Conservation (phyloP, 441 rosid species). For the Brassica balearica region DNA sequence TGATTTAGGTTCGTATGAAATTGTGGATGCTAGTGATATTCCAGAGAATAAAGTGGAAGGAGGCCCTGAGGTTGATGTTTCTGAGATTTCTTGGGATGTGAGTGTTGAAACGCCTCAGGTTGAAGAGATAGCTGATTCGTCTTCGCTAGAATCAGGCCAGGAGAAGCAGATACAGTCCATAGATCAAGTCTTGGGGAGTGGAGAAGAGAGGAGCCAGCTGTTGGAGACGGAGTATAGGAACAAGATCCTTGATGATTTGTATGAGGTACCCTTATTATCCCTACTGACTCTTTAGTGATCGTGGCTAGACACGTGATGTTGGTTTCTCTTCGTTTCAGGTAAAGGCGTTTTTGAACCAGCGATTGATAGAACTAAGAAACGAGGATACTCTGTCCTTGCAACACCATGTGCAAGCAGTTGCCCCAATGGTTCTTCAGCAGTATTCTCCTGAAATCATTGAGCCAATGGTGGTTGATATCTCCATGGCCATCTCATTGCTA, state of each 20-base stretch:
- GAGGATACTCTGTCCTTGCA: slow-evolving; percentile 86
- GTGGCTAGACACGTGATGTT: slow-evolving; percentile 23
- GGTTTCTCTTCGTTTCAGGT: slow-evolving; percentile 54
- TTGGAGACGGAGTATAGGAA: slow-evolving; percentile 91
- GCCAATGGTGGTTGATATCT: slow-evolving; percentile 69
- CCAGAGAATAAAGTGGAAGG: slow-evolving; percentile 54
- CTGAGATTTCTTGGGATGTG: slow-evolving; percentile 91
- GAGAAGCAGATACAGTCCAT: slow-evolving; percentile 50
- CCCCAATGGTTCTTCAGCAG: slow-evolving; percentile 92
- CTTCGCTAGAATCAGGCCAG: slow-evolving; percentile 46
- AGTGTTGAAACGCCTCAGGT: slow-evolving; percentile 91
- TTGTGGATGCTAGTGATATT: slow-evolving; percentile 83
- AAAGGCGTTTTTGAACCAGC: slow-evolving; percentile 87
- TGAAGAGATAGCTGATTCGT: slow-evolving; percentile 62
- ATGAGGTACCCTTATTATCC: slow-evolving; percentile 62
- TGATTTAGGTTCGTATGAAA: slow-evolving; percentile 93
- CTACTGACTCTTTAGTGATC: background rate
- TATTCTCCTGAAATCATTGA: slow-evolving; percentile 81
- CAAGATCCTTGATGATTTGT: slow-evolving; percentile 90
- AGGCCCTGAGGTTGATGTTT: slow-evolving; percentile 53
- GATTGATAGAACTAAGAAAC: slow-evolving; percentile 73
- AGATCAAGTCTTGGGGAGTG: slow-evolving; percentile 52
- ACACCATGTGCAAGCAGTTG: slow-evolving; percentile 94
- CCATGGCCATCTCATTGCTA: slow-evolving; percentile 72
- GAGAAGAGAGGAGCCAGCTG: slow-evolving; percentile 77